A percentile compares a stretch with the other conserved stretches of the same genome.
Evolutionary conservation across 768 basidiomycete genomes (phyloP).

Genomic region (Trametes cingulata): DNA sequence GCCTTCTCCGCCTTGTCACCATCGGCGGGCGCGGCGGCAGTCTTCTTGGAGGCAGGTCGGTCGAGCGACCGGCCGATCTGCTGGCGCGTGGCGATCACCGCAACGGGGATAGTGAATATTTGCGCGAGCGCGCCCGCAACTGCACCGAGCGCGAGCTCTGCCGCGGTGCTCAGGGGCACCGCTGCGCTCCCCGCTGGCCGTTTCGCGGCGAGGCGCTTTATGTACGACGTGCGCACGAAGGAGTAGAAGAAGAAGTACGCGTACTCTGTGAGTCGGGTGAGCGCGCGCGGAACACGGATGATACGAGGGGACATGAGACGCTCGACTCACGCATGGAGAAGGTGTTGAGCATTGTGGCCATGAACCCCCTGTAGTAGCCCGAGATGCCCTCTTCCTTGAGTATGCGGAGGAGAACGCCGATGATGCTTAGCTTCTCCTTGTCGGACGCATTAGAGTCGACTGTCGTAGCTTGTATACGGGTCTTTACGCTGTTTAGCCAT

Average conservation of each 20-base stretch:
- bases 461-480: conserved; percentile 85
- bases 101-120: conserved; percentile 97
- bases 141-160: conserved; percentile 88
- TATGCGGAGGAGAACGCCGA: conserved; percentile 66
- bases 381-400: conserved; percentile 76
- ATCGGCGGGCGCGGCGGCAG: conserved; percentile 9
- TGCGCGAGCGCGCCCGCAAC: conserved; percentile 93
- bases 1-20: conserved; percentile 16
- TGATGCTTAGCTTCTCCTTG: conserved; percentile 51
- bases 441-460: conserved; percentile 52
- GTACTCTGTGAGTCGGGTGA: conserved; percentile 62
- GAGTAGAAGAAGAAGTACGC: conserved; percentile 99
- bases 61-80: conserved; percentile 67
- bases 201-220: conserved; percentile 63
- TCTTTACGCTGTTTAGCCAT: conserved; percentile 70
- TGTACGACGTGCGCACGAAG: conserved; percentile 81
- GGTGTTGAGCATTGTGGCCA: conserved; percentile 96
- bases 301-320: conserved; percentile 4
- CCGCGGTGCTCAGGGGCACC: conserved; percentile 66
- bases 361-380: conserved; percentile 90
- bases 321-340: conserved; percentile 88
- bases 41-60: conserved; percentile 16
- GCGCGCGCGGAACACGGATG: background rate
- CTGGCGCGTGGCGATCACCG: conserved; percentile 96
- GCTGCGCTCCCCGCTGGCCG: conserved; percentile 61